Evolutionary conservation across 306 rosid genomes (phyloP), one percentile per base, ranked within the genome.

Genomic region (Leucaena leucocephala): DNA sequence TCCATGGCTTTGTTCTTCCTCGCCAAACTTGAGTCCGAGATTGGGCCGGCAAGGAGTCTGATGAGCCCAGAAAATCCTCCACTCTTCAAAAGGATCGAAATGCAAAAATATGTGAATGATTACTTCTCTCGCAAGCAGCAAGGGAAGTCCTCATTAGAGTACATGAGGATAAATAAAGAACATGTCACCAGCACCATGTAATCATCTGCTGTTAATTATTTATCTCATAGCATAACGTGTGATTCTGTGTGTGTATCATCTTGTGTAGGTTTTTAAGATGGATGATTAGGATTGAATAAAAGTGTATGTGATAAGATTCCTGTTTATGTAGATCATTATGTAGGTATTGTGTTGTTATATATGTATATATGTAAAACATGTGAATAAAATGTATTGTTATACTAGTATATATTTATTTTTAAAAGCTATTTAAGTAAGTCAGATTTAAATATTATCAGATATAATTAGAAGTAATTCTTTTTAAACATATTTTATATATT

Each of bases 81-180:
- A 2, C 8, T 80, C 1, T 92, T 76, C 59, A 76, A 19, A 71
- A 81, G 46, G 12, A 50, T 83, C 27, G 34, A n/a, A 5, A 84
- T 80, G 78, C 89, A 83, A 61, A 79, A 81, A n/a, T 90, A 81
- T 49, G 16, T 82, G 16, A 55, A 70, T n/a, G 85, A 83, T 22
- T 90, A 68, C 83, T 73, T 90, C 85, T 7, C 82, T 17, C 82
- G 17, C 62, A 72, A 81, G 36, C 58, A 82, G 6, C 42, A 44
- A 50, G 94, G 97, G 10, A 92, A 88, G 68, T 76, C 93, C 1
- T 77, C 81, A 72, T 72, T 87, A 77, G 89, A 90, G 38, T 49
- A 19, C 7, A 80, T 88, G 89, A 90, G 33, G 76, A 68, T 83
- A 58, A 19, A 79, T 48, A 35, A 63, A 16, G 72, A 48, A 58